Base-by-base conservation (phyloP, 371 early-diverging fungal genomes). In the Fennellomyces sp. region DNA sequence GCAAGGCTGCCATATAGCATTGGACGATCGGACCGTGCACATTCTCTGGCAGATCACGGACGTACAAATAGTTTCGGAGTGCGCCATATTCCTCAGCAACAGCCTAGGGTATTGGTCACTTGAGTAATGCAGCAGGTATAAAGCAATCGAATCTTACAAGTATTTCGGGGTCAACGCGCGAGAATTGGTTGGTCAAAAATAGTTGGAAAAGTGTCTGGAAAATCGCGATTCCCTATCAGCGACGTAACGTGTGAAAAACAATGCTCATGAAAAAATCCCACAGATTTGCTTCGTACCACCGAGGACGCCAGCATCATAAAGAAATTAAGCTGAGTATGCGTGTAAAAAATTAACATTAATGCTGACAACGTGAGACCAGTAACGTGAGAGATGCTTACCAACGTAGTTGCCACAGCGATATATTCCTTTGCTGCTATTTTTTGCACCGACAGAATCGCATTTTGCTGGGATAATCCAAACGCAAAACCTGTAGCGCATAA, bases 391-490 rank as follows among this genome's bases (percentile, higher is more conserved):
- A 29, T 10, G 15, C 29, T 12, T 61, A 52, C 53, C 52, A 50
- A 48, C 19, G 52, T 70, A 21, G 91, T 87, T 35, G 80, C 85
- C 26, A 89, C 70, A 11, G 91, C 85, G 45, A 88, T 80, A 58
- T 88, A 82, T 50, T 68, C 70, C 25, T 65, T 64, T n/a, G 48
- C 65, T 7, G 85, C 84, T 1, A 80, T 54, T 0, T 81, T 72
- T 67, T 90, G 91, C 3, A 75, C 77, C 0, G 76, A 81, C 6
- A 89, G 70, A 23, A 87, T 75, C 35, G 67, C 64, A 29, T 84
- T 83, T 66, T 91, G 89, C 63, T 88, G 80, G 13, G 80, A 76
- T 23, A 87, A 51, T 17, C 91, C 91, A 23, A 87, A 65, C 25
- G 88, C 88, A 3, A 84, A 64, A 53, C 58, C 58, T 58, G 38